Conservation (phyloP, 192 early-diverging fungal genomes). For the Backusella luteola region DNA sequence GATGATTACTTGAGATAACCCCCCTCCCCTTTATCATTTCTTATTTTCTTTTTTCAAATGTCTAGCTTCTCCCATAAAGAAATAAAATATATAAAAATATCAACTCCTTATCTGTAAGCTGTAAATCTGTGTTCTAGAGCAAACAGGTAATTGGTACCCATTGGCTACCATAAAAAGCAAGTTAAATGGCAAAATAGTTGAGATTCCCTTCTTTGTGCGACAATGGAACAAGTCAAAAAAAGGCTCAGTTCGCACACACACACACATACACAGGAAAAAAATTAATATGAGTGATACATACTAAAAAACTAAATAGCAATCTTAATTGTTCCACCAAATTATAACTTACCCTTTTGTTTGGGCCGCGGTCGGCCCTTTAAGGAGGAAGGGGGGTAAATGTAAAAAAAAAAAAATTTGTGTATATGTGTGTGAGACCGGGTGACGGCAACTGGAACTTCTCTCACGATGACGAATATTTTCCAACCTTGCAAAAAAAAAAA, state of each 20-base stretch:
- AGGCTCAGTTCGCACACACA: conserved; percentile 8
- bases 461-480: conserved; percentile 2
- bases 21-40: not conserved
- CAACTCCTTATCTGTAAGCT: not conserved
- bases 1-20: not conserved
- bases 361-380: conserved; percentile 7
- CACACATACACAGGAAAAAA: not conserved
- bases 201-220: not conserved
- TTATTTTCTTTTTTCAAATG: not conserved
- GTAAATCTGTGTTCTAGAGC: conserved; percentile 5
- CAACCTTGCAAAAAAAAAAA: not conserved
- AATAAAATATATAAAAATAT: not conserved
- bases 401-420: not conserved
- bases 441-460: conserved; percentile 7
- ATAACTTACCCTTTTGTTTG: not conserved
- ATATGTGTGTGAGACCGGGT: conserved; percentile 1
- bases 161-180: conserved; percentile 4
- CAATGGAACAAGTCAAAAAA: conserved; percentile 10
- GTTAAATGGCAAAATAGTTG: conserved; percentile 1
- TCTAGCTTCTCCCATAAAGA: not conserved
- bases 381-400: not conserved
- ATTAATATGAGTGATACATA: conserved; percentile 3
- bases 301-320: conserved; percentile 5
- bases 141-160: not conserved
- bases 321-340: conserved; percentile 3